Conservation (phyloP, 2,329 filamentous ascomycete genomes). For the Stylonectria norvegica region DNA sequence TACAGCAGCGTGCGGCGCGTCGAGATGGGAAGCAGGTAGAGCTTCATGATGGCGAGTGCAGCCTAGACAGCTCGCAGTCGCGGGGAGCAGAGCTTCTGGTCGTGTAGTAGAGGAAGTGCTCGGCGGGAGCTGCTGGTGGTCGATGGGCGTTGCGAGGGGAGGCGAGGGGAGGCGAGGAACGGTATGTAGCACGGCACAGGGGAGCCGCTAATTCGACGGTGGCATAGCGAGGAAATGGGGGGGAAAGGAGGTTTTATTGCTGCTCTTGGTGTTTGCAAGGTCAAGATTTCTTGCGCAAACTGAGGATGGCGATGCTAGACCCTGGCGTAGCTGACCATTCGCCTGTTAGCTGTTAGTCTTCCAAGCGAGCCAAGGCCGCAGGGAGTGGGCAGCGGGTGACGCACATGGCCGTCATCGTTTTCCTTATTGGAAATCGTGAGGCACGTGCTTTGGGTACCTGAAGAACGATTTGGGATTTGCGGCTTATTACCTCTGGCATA, state of each 20-base stretch:
- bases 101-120: neutral
- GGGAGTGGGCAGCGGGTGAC: constrained; percentile 26
- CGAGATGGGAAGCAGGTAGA: constrained; percentile 91
- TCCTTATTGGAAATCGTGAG: constrained; percentile 8
- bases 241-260: neutral
- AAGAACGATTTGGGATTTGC: too few relatives aligned
- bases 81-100: neutral
- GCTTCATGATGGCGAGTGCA: constrained; percentile 62
- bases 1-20: constrained; percentile 89
- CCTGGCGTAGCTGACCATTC: neutral
- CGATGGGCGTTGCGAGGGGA: neutral
- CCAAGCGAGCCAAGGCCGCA: too few relatives aligned
- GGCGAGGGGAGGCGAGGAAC: constrained; percentile 6
- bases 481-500: too few relatives aligned
- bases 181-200: neutral
- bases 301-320: neutral
- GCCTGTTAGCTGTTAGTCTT: neutral
- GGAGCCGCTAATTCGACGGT: constrained; percentile 7
- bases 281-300: too few relatives aligned
- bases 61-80: neutral
- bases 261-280: too few relatives aligned
- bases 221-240: constrained; percentile 14
- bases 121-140: constrained; percentile 1
- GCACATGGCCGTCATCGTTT: constrained; percentile 33
- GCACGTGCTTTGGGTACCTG: too few relatives aligned